Evolutionary conservation across 2,329 filamentous ascomycete species (phyloP).

Genomic region (Aureobasidium zeae): DNA sequence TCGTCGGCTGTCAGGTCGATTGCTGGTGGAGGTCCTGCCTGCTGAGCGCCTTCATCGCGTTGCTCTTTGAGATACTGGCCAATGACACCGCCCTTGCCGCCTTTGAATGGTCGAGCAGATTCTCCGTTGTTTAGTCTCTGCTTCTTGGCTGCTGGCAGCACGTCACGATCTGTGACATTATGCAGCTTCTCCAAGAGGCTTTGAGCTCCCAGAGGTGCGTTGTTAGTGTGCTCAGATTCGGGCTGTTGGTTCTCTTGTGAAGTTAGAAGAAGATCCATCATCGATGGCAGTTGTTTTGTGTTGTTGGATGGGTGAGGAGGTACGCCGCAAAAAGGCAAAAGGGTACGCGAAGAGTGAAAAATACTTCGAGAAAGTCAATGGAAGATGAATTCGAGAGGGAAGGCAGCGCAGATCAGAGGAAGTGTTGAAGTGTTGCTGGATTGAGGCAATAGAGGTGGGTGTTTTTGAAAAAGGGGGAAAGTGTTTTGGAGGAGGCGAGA

Average conservation of each 20-base stretch:
- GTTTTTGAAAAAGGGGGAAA: not conserved
- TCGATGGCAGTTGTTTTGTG: too few relatives aligned
- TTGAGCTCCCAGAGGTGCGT: too few relatives aligned
- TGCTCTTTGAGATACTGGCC: slow-evolving; percentile 58
- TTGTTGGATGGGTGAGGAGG: too few relatives aligned
- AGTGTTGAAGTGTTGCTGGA: too few relatives aligned
- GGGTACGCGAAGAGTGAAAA: too few relatives aligned
- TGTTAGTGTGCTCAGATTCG: too few relatives aligned
- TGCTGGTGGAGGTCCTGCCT: slow-evolving; percentile 23
- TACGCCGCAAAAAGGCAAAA: too few relatives aligned
- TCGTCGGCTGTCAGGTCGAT: slow-evolving; percentile 45
- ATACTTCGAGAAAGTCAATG: too few relatives aligned
- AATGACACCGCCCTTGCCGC: slow-evolving; percentile 43
- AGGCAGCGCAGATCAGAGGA: too few relatives aligned
- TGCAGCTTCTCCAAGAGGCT: slow-evolving; percentile 73
- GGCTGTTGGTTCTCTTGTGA: not conserved
- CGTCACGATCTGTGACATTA: slow-evolving; percentile 59
- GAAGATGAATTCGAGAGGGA: too few relatives aligned
- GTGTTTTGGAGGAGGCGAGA: not conserved
- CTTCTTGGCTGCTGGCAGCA: slow-evolving; percentile 37
- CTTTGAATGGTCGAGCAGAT: slow-evolving; percentile 35
- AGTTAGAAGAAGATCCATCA: too few relatives aligned
- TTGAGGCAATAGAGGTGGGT: not conserved
- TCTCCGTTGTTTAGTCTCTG: not conserved
- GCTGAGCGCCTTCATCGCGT: slow-evolving; percentile 36